Evolutionary conservation across 495 filamentous ascomycete genomes (phyloP), one percentile per base, ranked within the genome.

Genomic region (Xylaria venustula): DNA sequence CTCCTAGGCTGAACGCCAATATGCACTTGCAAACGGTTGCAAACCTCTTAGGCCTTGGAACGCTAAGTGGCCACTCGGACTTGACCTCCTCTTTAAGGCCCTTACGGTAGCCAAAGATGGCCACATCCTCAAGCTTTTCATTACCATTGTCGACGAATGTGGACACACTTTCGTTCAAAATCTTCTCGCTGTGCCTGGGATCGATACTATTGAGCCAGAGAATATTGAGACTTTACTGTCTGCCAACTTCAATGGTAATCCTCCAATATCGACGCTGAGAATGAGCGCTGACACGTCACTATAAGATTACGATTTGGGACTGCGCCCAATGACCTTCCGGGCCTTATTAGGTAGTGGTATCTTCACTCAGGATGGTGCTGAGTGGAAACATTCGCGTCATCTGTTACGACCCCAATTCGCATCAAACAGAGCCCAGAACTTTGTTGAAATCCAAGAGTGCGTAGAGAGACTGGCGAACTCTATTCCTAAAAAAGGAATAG

Each of bases 181-280:
- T 34, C 5, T n/a, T 30, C 19, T 34, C 30, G 32, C n/a, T 58
- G 64, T 54, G 67, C 65, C 2, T 26, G 67, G 0, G 46, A 60
- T 12, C 59, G 11, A 34, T 67, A 1, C 74, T 86, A 15, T 78
- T 81, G 0, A 81, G 77, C 6, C 80, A 83, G 34, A 68, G 20
- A 64, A 75, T 37, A 48, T 84, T n/a, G 77, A 67, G 20, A 32
- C 61, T 17, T 67, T 77, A 32, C 44, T 64, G 78, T 83, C 17
- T 66, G 77, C 59, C 73, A 81, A 46, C 77, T 83, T 11, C 15
- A n/a, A 73, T 50, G 68, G 67, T 23, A 59, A 77, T 30, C 67
- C 71, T 54, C 30, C 11, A 5, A 5, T 5, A 34, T 34, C 5
- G 5, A 34, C 5, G 30, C 30, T 11, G 5, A 34, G 11, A 11